Conservation (phyloP, 73 alveolate species). For the Effrenium voratum region DNA sequence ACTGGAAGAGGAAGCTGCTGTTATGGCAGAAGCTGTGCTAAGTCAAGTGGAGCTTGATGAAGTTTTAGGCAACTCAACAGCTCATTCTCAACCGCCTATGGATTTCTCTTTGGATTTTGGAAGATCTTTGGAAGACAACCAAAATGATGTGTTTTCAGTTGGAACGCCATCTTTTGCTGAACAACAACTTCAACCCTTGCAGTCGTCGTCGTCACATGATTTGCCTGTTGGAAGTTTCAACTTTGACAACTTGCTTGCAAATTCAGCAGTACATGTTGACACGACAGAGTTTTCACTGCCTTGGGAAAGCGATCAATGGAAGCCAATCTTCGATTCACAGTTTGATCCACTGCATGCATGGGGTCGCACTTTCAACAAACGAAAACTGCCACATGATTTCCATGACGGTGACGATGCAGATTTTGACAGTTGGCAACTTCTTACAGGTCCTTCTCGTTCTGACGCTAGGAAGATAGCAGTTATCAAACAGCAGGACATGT, state of each 20-base stretch:
- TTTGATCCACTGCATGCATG: background rate
- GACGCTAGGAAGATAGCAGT: background rate
- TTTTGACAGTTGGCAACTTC: background rate
- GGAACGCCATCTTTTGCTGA: background rate
- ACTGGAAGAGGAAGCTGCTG: background rate
- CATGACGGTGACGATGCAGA: background rate
- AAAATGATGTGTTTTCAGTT: background rate
- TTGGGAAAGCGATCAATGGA: background rate
- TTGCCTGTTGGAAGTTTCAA: background rate
- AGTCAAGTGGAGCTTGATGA: background rate
- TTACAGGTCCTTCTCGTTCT: background rate
- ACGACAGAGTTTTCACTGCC: background rate
- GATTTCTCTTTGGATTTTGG: background rate
- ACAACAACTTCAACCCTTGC: background rate
- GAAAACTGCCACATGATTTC: background rate
- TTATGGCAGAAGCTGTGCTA: background rate
- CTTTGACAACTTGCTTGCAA: background rate
- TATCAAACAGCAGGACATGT: background rate
- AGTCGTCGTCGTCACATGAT: background rate
- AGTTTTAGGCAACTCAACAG: background rate
- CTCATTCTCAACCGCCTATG: no score
- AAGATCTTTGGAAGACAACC: background rate
- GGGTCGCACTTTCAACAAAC: background rate
- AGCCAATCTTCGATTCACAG: background rate
- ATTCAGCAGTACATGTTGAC: background rate